Base-by-base conservation (phyloP, 2,329 filamentous ascomycete genomes). In the Paecilomyces dactylethromorphus region DNA sequence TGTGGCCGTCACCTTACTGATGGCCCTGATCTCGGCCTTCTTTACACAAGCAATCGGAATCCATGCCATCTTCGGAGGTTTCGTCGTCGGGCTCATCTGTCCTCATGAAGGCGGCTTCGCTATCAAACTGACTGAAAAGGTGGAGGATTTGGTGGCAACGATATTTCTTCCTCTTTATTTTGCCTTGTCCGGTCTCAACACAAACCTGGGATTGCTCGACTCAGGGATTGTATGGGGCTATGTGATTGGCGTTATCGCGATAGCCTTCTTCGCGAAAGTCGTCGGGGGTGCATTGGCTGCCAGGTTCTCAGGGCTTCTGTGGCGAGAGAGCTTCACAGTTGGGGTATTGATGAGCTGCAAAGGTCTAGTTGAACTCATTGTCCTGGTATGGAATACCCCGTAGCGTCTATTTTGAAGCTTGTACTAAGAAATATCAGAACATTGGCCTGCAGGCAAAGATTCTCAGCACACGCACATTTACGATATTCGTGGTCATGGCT, bases 331-430 rank as follows among this genome's bases (percentile, higher is more conserved):
- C 59, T 84, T 95, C 32, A 86, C 91, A 1, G 94, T 97, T 64
- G 93, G 93, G 13, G 86, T 88, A 15, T 76, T 97, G 67, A 97
- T 97, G 93, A 96, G 91, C 75, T 97, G 93, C 75, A 97, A 97
- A 74, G 93, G 93, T 67, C 81, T 97, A 10, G 92, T 97, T 0
- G 92, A 97, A 73, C 79, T 97, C 56, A 97, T 97, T 71, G 92
- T 97, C n/a, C 74, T 96, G 73, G 90, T 92, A 80, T 76, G 86
- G n/a, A 55, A 70, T 29, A 22, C 55, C 59, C 53, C 62, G n/a
- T n/a, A 54, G 22, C 55, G 53, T 63, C 13, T 65, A 49, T 24
- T 6, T 22, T 12, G n/a, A 33, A 22, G 12, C 39, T 13, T 52
- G 12, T 18, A 32, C n/a, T 55, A 45, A 58, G 11, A 29, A 29